Base-by-base conservation (phyloP, 148 eudicot species). In the Limonium bicolor region DNA sequence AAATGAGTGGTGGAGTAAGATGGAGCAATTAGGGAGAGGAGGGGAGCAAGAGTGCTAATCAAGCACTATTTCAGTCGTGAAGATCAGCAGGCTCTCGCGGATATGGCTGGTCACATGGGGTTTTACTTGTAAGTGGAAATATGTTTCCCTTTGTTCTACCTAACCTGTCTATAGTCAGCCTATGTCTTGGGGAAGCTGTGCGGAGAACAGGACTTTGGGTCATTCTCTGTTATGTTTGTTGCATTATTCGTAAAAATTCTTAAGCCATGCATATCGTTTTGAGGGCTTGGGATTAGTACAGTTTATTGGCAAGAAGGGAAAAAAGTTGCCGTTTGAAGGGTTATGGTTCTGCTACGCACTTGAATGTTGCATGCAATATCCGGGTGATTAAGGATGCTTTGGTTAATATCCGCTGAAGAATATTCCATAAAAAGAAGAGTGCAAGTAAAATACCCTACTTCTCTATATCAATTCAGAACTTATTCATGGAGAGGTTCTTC, bases 11-110 rank as follows among this genome's bases (percentile, higher is more conserved):
- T 68, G 86, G 85, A 64, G 52, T 22, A 80, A 80, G 55, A 47
- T 90, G 69, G 97, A 80, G 58, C 67, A 67, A 43, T 51, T 90
- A 65, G 58, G 66, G 64, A 73, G 63, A 36, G 85, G 87, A 46
- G 73, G 58, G 13, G 85, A 80, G 65, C 84, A 70, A 49, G 97
- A 90, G 60, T 90, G 68, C 27, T 90, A 37, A 77, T 90, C 38
- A 80, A 70, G 64, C 71, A 69, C 19, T 56, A 53, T 22, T 90
- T n/a, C 52, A 63, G 83, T 61, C 76, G 87, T 18, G 81, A 49
- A 13, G 97, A 90, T 57, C 93, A 80, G 62, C 65, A 75, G 7
- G 51, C 62, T 25, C 58, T 90, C 28, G 51, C 50, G 44, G 78
- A 80, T 50, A 80, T 90, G 79, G 87, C 95, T 29, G 53, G 63